phyloP scores from a whole-genome alignment of 208 protist species.

The Naegleria lovaniensis region DNA sequence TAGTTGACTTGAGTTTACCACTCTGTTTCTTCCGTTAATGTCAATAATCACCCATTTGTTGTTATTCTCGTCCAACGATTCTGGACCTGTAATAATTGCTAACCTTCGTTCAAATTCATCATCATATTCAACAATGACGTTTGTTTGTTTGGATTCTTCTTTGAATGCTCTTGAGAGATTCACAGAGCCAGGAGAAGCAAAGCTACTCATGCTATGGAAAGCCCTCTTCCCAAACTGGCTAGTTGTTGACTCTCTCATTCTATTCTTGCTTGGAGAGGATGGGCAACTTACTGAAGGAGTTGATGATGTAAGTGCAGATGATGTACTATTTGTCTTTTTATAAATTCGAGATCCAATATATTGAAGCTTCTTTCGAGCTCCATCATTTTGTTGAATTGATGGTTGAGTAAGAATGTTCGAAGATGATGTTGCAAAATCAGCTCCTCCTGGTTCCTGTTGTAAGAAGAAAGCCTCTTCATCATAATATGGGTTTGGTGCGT shows the following conservation, averaged over 20 bases:
- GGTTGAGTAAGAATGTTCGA: not conserved
- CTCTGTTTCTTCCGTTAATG: not conserved
- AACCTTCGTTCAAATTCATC: not conserved
- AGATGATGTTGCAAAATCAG: not conserved
- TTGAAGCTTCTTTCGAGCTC: not conserved
- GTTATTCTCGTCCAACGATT: not conserved
- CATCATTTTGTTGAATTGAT: not conserved
- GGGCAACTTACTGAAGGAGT: no score
- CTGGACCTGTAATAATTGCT: not conserved
- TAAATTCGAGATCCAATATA: not conserved
- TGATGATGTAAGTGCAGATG: not conserved
- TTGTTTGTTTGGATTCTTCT: not conserved
- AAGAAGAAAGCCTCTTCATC: constrained; percentile 4
- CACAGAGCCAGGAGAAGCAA: not conserved
- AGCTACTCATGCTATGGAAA: not conserved
- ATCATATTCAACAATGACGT: not conserved
- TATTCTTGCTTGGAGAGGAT: not conserved
- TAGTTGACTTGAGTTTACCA: constrained; percentile 7
- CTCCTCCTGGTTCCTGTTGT: not conserved
- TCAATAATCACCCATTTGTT: not conserved
- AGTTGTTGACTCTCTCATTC: not conserved
- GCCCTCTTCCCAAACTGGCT: not conserved
- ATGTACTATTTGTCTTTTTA: not conserved
- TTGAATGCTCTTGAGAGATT: not conserved
- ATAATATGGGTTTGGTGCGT: not conserved